Evolutionary conservation across 805 yeast species (phyloP).

Genomic region (Hanseniaspora singularis): DNA sequence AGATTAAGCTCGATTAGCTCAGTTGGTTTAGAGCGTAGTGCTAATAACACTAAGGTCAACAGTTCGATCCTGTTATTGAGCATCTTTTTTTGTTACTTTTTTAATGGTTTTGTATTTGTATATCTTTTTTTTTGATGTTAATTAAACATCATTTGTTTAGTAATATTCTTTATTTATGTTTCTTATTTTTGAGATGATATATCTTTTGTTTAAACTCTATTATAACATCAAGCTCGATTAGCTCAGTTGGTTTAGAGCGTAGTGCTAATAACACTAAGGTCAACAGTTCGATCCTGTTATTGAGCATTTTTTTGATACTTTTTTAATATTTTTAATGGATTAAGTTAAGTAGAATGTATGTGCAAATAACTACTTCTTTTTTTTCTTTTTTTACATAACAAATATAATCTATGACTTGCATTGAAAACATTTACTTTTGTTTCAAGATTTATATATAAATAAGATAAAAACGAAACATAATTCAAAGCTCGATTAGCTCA

Average conservation of each 20-base stretch:
- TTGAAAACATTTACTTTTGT: no score
- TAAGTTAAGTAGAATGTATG: no score
- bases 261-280: constrained; percentile 13
- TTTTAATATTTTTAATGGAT: no score
- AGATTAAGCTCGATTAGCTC: constrained; percentile 16
- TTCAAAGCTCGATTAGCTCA: constrained; percentile 14
- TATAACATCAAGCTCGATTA: constrained; percentile 9
- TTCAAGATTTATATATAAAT: background rate
- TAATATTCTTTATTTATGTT: no score
- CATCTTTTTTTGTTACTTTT: background rate
- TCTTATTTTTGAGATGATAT: no score
- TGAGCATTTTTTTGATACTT: constrained; percentile 9
- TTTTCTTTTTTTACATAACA: no score
- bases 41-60: constrained; percentile 12
- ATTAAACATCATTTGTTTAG: no score
- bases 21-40: constrained; percentile 15
- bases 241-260: constrained; percentile 16
- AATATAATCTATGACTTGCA: no score
- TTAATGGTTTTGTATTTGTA: no score
- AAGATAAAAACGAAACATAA: background rate
- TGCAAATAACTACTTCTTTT: no score
- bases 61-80: constrained; percentile 15
- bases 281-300: constrained; percentile 14
- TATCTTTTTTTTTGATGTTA: no score
- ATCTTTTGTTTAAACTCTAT: no score